Evolutionary conservation across 148 eudicot species (phyloP), one percentile per base, ranked within the genome.

Genomic region (Gaultheria prostrata): DNA sequence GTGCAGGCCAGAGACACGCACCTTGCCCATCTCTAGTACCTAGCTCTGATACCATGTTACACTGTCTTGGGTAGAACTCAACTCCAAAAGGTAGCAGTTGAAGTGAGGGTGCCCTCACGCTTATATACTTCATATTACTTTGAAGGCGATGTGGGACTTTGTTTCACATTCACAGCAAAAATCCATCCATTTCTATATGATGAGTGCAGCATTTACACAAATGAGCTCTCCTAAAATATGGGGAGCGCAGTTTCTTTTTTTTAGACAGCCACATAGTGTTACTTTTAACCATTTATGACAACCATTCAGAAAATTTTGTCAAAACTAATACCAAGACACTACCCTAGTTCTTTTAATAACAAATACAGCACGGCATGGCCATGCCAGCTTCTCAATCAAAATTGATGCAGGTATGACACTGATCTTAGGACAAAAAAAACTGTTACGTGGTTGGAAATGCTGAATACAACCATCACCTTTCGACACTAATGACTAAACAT

Each of bases 401-500:
- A 30, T 54, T 21, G 15, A 51, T 15, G 80, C 39, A 56, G 30
- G 45, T 17, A 14, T 78, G 3, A 30, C 2, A 78, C 46, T 51
- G 80, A 49, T 28, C 3, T 28, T 26, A 8, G 3, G 9, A 51
- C n/a, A 32, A 51, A 13, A 4, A 43, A 51, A 4, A 28, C 30
- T 28, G 21, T 26, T 77, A 2, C 11, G 28, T 28, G 35, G 45
- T 77, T 30, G 54, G n/a, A 77, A 77, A 33, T 33, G 45, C 30
- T 51, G 80, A 39, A 77, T 77, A 49, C 33, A 54, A 51, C 45
- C 61, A 51, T 51, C 80, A 50, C 80, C 48, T 20, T 77, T 50
- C 28, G 33, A 50, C n/a, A 26, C n/a, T 63, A 63, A 63, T 24
- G 70, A 77, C n/a, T 30, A 11, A 77, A 49, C 80, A 50, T 50